Base-by-base conservation (phyloP, 163 green algal species). In the Scenedesmus sp. region DNA sequence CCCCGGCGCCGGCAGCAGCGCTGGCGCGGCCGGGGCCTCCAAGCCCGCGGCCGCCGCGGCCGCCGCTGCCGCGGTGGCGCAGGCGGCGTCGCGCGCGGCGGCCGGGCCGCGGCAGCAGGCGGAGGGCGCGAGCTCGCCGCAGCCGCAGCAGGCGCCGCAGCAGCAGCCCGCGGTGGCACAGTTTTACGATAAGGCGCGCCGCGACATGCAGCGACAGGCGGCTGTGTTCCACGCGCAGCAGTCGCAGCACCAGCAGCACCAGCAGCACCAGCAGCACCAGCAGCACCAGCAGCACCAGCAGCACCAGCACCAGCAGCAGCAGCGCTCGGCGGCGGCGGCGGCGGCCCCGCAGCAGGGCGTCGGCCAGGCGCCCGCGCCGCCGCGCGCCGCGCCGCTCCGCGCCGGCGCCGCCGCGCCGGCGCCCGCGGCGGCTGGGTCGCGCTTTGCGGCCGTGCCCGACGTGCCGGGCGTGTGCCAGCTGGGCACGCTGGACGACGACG, bases 401-500 rank as follows among this genome's bases (percentile, higher is more conserved):
- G n/a, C n/a, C n/a, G n/a, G n/a, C n/a, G n/a, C n/a, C n/a, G n/a
- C n/a, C n/a, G n/a, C n/a, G n/a, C n/a, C n/a, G n/a, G n/a, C n/a
- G n/a, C n/a, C n/a, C n/a, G n/a, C n/a, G n/a, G n/a, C n/a, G n/a
- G n/a, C n/a, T n/a, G n/a, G n/a, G n/a, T n/a, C n/a, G n/a, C n/a
- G n/a, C n/a, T n/a, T n/a, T n/a, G n/a, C n/a, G n/a, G n/a, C n/a
- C n/a, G n/a, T n/a, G n/a, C n/a, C n/a, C n/a, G n/a, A n/a, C n/a
- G n/a, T n/a, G n/a, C n/a, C n/a, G n/a, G n/a, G n/a, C n/a, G n/a
- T n/a, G n/a, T n/a, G n/a, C n/a, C n/a, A n/a, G n/a, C n/a, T n/a
- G n/a, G n/a, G n/a, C n/a, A n/a, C n/a, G 70, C 36, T 78, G 39
- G 56, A 78, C 11, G 74, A 81, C 6, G 73, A 81, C 36, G 34